A percentile compares a stretch with the other conserved stretches of the same genome.
phyloP scores from a whole-genome alignment of 225 moss, liverwort and hornwort genomes.

The Asterella californica region DNA sequence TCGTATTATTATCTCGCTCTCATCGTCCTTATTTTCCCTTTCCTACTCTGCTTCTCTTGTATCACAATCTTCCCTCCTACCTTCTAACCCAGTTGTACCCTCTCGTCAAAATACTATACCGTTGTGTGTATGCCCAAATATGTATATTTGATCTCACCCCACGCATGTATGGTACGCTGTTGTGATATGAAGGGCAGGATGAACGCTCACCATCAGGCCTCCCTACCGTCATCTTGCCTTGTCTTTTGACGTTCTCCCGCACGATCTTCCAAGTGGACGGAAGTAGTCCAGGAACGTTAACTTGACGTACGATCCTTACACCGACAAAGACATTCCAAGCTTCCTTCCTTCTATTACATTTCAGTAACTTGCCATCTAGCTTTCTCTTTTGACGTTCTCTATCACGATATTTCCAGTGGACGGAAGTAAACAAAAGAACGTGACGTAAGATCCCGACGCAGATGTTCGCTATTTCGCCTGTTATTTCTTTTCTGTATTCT shows the following conservation, averaged over 20 bases:
- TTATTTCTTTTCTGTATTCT: too few relatives aligned
- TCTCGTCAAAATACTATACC: not conserved
- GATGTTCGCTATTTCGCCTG: too few relatives aligned
- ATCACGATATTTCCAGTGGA: too few relatives aligned
- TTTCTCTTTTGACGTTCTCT: too few relatives aligned
- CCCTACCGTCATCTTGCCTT: not conserved
- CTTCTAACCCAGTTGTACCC: not conserved
- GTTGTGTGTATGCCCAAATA: too few relatives aligned
- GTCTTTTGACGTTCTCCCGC: not conserved
- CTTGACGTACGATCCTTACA: not conserved
- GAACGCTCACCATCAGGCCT: not conserved
- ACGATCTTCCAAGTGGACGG: not conserved
- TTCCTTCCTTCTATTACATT: not conserved
- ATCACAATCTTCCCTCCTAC: not conserved
- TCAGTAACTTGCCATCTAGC: not conserved
- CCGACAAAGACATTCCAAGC: not conserved
- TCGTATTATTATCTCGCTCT: too few relatives aligned
- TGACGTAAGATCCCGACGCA: too few relatives aligned
- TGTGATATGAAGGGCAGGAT: not conserved
- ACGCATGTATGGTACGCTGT: not conserved
- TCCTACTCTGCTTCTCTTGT: not conserved
- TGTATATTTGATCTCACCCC: too few relatives aligned
- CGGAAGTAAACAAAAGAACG: too few relatives aligned
- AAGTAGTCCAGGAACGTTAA: not conserved
- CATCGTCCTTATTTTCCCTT: not conserved